Base-by-base conservation (phyloP, 495 filamentous ascomycete species). In the Penicillium argentinense region DNA sequence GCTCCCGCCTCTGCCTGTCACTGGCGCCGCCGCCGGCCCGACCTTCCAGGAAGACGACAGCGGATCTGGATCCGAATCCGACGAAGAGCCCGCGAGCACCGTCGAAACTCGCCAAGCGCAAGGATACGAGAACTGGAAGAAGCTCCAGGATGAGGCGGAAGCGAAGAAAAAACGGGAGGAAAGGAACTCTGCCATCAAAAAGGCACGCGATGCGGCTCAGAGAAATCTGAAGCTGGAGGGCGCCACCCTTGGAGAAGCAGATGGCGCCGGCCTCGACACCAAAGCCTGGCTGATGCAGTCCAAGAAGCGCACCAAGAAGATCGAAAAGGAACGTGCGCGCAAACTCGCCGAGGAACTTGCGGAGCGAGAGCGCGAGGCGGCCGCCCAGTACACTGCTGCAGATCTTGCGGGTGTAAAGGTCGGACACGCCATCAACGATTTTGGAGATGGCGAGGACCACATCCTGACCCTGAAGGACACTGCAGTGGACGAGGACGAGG, bases 401-500 rank as follows among this genome's bases (percentile, higher is more conserved):
- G 91, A 97, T 61, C 73, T 98, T 41, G 84, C 86, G 8, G 93
- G 91, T 33, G 82, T 97, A 53, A 95, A 88, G 63, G 93, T 98
- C 44, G 91, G 83, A 12, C 93, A 98, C 64, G 87, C 89, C 58
- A 58, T 89, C 26, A 78, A 74, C 2, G 81, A 84, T 7, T 91
- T 98, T 53, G 83, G 83, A 12, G 88, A 86, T 24, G 71, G 64
- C 0, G 85, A 87, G 45, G 89, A 91, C 49, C 87, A 95, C 57
- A 79, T 98, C 25, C 73, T 98, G 44, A 96, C 90, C 0, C 76
- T 98, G 11, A 96, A 95, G 51, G 93, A 98, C 64, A 81, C 87
- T 0, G 87, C 85, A 3, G 84, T 98, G 37, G 84, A 88, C 42
- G 83, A 91, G 28, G 89, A 95, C 44, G 89, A 89, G 21, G 91